Conservation (phyloP, 768 basidiomycete genomes). For the Mrakia frigida region DNA sequence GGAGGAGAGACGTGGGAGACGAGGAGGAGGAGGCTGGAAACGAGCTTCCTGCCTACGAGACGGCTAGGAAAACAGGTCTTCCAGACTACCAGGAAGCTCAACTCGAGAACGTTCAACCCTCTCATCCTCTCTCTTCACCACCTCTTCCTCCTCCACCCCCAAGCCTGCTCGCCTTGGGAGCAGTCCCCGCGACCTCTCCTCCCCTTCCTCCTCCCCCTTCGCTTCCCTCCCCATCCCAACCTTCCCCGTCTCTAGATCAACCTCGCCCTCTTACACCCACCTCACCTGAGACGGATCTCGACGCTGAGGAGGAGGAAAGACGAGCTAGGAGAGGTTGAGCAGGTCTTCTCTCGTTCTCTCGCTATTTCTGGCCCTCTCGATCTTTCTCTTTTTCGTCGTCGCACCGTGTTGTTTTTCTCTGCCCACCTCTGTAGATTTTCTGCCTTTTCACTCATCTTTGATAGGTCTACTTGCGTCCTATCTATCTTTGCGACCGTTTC, state of each 20-base stretch:
- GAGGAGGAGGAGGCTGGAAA: constrained; percentile 4
- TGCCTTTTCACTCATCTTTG: too few species aligned
- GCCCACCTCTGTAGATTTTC: too few species aligned
- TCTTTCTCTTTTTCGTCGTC: neutral
- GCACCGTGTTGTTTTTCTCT: too few species aligned
- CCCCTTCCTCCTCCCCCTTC: neutral
- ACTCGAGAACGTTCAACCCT: neutral
- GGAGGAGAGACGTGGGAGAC: neutral
- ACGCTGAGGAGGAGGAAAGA: neutral
- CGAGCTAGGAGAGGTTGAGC: neutral
- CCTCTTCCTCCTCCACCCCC: neutral
- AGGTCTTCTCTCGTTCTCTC: neutral
- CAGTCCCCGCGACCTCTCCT: neutral
- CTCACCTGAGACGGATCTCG: neutral
- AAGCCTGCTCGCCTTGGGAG: neutral
- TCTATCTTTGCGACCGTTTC: too few species aligned
- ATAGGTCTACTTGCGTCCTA: too few species aligned
- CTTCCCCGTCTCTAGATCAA: neutral
- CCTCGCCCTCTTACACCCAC: neutral
- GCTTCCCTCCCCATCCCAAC: neutral
- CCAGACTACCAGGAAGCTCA: neutral
- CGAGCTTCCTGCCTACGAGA: constrained; percentile 9
- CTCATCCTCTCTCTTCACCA: neutral
- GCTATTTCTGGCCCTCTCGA: neutral
- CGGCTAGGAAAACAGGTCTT: neutral